Conservation (phyloP, 176 grass and related monocot genomes). For the Olyra latifolia region DNA sequence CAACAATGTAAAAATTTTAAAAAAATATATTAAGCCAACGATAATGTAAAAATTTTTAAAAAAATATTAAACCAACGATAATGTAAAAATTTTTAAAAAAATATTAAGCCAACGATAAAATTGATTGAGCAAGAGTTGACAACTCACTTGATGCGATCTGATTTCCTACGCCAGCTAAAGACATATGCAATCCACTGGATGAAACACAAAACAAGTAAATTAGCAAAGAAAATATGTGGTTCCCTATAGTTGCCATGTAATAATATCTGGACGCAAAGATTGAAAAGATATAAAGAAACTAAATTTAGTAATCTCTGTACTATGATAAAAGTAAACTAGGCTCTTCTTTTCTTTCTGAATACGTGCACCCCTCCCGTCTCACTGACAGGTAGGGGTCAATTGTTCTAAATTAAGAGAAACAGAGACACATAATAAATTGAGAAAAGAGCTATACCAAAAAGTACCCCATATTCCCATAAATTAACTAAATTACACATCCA, state of each 20-base stretch:
- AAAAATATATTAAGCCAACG: background rate
- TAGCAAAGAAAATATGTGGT: background rate
- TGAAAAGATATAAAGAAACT: background rate
- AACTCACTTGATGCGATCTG: constrained; percentile 67
- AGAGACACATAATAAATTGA: background rate
- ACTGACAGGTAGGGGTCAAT: too few relatives aligned
- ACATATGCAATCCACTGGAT: constrained; percentile 62
- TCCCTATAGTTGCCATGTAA: background rate
- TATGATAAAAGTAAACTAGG: background rate
- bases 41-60: too few relatives aligned
- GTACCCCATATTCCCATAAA: background rate
- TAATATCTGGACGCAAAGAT: background rate
- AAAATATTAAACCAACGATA: too few relatives aligned
- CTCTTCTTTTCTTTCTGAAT: background rate
- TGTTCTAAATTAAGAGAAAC: background rate
- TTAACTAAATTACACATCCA: background rate
- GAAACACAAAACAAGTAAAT: constrained; percentile 35
- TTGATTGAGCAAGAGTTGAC: background rate
- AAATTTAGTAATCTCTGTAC: background rate
- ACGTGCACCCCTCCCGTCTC: background rate
- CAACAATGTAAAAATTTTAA: background rate
- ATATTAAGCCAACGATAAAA: constrained; percentile 6
- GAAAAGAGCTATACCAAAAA: background rate
- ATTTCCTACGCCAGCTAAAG: constrained; percentile 62
- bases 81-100: too few relatives aligned